phyloP scores from a whole-genome alignment of 768 basidiomycete species.

The Tephrocybe sp. region DNA sequence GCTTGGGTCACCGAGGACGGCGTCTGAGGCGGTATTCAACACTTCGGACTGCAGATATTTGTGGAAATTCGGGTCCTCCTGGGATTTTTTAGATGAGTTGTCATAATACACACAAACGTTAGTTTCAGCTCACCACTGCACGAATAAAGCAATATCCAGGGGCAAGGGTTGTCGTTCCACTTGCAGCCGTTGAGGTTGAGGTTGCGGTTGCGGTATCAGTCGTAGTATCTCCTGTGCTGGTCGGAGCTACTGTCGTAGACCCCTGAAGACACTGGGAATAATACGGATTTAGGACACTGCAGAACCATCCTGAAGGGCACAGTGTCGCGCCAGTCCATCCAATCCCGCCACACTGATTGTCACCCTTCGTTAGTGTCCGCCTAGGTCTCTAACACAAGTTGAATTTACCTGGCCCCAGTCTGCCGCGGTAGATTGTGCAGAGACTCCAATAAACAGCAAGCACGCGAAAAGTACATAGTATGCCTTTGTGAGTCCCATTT shows the following conservation, averaged over 20 bases:
- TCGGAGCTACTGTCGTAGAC: constrained; percentile 24
- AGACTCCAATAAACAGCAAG: constrained; percentile 5
- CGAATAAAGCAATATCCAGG: constrained; percentile 58
- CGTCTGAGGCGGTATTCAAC: constrained; percentile 39
- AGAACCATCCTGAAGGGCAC: constrained; percentile 47
- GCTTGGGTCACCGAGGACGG: constrained; percentile 51
- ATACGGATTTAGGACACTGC: constrained; percentile 43
- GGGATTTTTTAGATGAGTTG: background rate
- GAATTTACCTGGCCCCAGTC: constrained; percentile 37
- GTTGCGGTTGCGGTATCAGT: constrained; percentile 27
- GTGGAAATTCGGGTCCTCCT: constrained; percentile 62
- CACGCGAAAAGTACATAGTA: constrained; percentile 4
- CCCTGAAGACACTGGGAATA: constrained; percentile 60
- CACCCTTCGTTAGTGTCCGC: too few species aligned
- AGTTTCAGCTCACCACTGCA: constrained; percentile 42
- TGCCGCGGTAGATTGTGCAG: constrained; percentile 21
- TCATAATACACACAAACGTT: background rate
- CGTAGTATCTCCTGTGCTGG: constrained; percentile 13
- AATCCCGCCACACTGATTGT: constrained; percentile 49
- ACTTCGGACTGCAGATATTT: constrained; percentile 58
- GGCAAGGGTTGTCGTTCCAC: constrained; percentile 42
- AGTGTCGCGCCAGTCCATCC: constrained; percentile 53
- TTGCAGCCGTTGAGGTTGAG: constrained; percentile 32
- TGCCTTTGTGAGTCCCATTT: constrained; percentile 8
- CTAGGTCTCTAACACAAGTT: background rate